A percentile compares a stretch with the other conserved stretches of the same genome.
Evolutionary conservation across 768 basidiomycete genomes (phyloP).

Genomic region (Termitomyces sp.): DNA sequence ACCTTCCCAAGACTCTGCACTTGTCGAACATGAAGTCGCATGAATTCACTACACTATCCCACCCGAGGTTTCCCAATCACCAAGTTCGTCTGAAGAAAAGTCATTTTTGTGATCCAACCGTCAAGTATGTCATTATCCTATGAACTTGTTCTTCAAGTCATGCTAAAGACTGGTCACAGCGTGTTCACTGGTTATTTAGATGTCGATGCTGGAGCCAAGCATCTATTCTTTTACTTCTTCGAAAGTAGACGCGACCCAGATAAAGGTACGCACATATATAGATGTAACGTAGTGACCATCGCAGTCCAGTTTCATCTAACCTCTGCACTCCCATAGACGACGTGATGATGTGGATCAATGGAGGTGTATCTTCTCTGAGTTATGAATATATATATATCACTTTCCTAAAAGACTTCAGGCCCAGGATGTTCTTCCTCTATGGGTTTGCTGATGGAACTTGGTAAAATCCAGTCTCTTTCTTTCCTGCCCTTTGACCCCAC

Average conservation of each 20-base stretch:
- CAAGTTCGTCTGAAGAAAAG: conserved; percentile 56
- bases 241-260: conserved; percentile 57
- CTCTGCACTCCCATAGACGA: conserved; percentile 34
- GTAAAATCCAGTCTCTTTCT: conserved; percentile 30
- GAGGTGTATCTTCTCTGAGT: conserved; percentile 25
- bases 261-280: conserved; percentile 29
- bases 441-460: conserved; percentile 69
- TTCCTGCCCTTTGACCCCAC: background rate
- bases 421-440: conserved; percentile 49
- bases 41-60: conserved; percentile 34
- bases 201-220: conserved; percentile 47
- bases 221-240: conserved; percentile 73
- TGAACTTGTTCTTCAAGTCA: background rate
- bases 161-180: conserved; percentile 13
- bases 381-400: background rate
- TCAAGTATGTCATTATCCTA: conserved; percentile 35
- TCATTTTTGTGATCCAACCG: conserved; percentile 58
- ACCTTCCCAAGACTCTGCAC: conserved; percentile 11
- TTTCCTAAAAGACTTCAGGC: conserved; percentile 28
- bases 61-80: conserved; percentile 47
- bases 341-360: conserved; percentile 70
- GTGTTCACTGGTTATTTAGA: conserved; percentile 36
- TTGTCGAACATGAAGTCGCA: conserved; percentile 22
- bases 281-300: background rate
- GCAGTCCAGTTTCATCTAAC: conserved; percentile 16